Base-by-base conservation (phyloP, 441 rosid species). In the Gossypium schwendimanii region DNA sequence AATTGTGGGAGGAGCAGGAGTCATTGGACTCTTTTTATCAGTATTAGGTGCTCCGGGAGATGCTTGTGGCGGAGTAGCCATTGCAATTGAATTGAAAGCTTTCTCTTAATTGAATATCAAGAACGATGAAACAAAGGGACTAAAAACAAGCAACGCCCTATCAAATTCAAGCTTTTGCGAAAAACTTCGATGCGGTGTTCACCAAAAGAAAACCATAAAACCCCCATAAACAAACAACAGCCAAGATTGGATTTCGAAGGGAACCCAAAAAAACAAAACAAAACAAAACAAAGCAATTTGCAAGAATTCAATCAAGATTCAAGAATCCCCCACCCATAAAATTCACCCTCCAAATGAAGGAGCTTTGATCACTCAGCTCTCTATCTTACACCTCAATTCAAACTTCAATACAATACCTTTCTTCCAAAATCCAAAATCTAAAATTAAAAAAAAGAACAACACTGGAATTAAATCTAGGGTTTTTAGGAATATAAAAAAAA, bases 11-110 rank as follows among this genome's bases (percentile, higher is more conserved):
- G 93, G 84, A 54, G 87, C 73, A 76, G 85, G 81, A 50, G 78
- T 86, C 23, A 82, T 64, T 3, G 87, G 82, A 70, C 80, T 76
- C 33, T 4, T 31, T 81, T 72, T 85, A 20, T 81, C 87, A 2
- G 81, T 81, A 61, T 78, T 85, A 76, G 84, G 79, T 4, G 80
- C 58, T 20, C 86, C 89, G 24, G 69, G 70, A 44, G 91, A 80
- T 78, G 84, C 72, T 45, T 80, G 86, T 2, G 85, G 89, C 44
- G 77, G 78, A 80, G 85, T 87, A 72, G 91, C 88, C 97, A 92
- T 92, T 74, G 71, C 55, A 76, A 76, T 64, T 74, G 55, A 70
- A 75, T 58, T 74, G 54, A 72, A 76, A 18, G 15, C 12, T 31
- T 41, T 28, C 41, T 31, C 69, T 63, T 45, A 57, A 44, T 23